Percentiles rank a stretch among this genome's conserved stretches.
phyloP scores from a whole-genome alignment of 768 basidiomycete species.

The Auricularia cornea region DNA sequence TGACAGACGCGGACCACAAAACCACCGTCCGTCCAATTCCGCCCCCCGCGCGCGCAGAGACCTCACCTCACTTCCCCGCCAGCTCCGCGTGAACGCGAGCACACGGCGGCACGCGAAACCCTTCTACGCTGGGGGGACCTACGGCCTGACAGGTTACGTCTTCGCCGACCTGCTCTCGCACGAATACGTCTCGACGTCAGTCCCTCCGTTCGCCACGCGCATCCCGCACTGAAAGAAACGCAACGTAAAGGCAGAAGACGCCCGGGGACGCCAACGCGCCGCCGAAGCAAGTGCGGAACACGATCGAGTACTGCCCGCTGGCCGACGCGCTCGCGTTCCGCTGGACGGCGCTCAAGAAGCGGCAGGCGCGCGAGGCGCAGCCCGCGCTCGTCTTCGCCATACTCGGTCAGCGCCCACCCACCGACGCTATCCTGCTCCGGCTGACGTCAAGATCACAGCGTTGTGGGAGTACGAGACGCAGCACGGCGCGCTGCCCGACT shows the following conservation, averaged over 20 bases:
- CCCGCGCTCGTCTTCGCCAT: slow-evolving; percentile 64
- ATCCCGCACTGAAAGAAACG: slow-evolving; percentile 49
- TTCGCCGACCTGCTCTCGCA: slow-evolving; percentile 89
- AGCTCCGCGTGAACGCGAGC: slow-evolving; percentile 75
- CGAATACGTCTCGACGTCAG: slow-evolving; percentile 80
- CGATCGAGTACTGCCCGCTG: slow-evolving; percentile 58
- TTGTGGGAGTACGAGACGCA: slow-evolving; percentile 73
- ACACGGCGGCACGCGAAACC: slow-evolving; percentile 68
- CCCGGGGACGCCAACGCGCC: slow-evolving; percentile 11
- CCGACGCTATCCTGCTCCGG: neutral
- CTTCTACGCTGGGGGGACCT: slow-evolving; percentile 88
- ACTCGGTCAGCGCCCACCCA: slow-evolving; percentile 41
- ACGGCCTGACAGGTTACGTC: slow-evolving; percentile 86
- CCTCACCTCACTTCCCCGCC: slow-evolving; percentile 10
- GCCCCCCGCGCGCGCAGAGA: neutral
- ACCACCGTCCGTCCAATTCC: slow-evolving; percentile 52
- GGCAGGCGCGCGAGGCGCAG: slow-evolving; percentile 77
- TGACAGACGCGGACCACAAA: slow-evolving; percentile 68
- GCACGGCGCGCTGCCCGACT: slow-evolving; percentile 54
- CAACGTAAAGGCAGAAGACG: slow-evolving; percentile 11
- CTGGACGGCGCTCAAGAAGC: slow-evolving; percentile 63
- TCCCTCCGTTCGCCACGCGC: slow-evolving; percentile 18
- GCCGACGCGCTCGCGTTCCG: slow-evolving; percentile 52
- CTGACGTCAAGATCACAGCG: slow-evolving; percentile 34
- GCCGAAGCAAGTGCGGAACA: slow-evolving; percentile 51